Base-by-base conservation (phyloP, 2,329 filamentous ascomycete species). In the Alternaria sp. region DNA sequence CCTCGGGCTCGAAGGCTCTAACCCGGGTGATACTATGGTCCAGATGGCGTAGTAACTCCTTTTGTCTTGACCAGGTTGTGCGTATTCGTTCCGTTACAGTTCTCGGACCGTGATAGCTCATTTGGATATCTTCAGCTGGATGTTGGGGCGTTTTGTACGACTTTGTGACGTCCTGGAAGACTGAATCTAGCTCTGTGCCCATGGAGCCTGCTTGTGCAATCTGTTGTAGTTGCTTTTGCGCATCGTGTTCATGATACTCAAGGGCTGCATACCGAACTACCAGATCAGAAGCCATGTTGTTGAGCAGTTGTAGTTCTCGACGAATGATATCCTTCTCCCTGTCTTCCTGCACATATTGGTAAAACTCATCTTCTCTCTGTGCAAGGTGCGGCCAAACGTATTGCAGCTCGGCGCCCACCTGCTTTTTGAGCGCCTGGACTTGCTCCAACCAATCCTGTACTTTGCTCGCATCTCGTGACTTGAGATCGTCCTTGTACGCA, bases 291-390 rank as follows among this genome's bases (percentile, higher is more conserved):
- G 55, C 56, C 20, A 70, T 52, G 22, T 56, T 65, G 51, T 68
- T 67, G 7, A 71, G 67, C 4, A 71, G 18, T 28, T 70, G 67
- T 7, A 71, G 48, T 30, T 67, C 65, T 8, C 64, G 59, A 14
- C 63, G 62, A 14, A 61, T 22, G 1, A 64, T 30, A 5, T 69
- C 64, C 28, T 69, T 69, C 14, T 66, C 63, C 1, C 52, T 34
- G 4, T 65, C 57, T 25, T 69, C 63, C 3, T 62, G 44, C 7
- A 36, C 20, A 18, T 66, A 10, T 2, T 57, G 46, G 59, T 71
- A 69, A 25, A 69, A 64, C 8, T 55, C 45, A 8, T 67, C 22
- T 57, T 73, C 71, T 43, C 63, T 71, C 18, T 56, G 32, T 12
- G 41, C 60, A 8, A 71, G 36, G 9, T 52, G 20, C 12, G 62